Base-by-base conservation (phyloP, 2,329 filamentous ascomycete species). In the Nannizziopsis arthrosporioides region DNA sequence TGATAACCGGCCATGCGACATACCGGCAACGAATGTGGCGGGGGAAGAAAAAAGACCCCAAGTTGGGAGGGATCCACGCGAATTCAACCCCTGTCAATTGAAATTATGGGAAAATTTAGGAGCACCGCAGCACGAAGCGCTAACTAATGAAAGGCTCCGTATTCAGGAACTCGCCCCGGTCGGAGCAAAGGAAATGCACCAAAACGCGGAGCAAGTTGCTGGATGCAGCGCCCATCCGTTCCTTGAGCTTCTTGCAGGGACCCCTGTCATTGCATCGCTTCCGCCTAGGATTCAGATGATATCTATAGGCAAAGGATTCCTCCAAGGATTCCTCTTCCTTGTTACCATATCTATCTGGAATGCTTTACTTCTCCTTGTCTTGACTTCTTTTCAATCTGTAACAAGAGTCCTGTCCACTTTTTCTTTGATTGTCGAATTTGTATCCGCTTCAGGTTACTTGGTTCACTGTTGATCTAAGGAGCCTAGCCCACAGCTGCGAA, bases 281-380 rank as follows among this genome's bases (percentile, higher is more conserved):
- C 27, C 18, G 11, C 6, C 44, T 14, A 40, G 18, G 44, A 31
- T 32, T 40, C 38, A 46, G 35, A 32, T 22, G 44, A 32, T 40
- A 46, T 46, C n/a, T 46, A 40, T 40, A 46, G 44, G 22, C 44
- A 31, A 27, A 27, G 18, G 44, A 40, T 34, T 40, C 14, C n/a
- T 40, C 22, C 44, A 40, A 14, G 44, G 35, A 32, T 32, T 22
- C 9, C 3, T 31, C 36, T 46, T 22, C n/a, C 35, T 14, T 46
- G 36, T 30, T 34, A 37, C 8, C 32, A 34, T 46, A 46, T 46
- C 38, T 27, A 45, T 31, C 34, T 18, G 22, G 15, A n/a, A 14
- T 37, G 14, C 2, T 10, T 17, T 31, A 11, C 12, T 46, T 27
- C 22, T 27, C 22, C 22, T 27, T 27, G 22, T 27, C 22, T 27